Percentiles rank a stretch among this genome's conserved stretches.
phyloP scores from a whole-genome alignment of 139 green algal genomes.

The Chlamydomonas sphaeroides region DNA sequence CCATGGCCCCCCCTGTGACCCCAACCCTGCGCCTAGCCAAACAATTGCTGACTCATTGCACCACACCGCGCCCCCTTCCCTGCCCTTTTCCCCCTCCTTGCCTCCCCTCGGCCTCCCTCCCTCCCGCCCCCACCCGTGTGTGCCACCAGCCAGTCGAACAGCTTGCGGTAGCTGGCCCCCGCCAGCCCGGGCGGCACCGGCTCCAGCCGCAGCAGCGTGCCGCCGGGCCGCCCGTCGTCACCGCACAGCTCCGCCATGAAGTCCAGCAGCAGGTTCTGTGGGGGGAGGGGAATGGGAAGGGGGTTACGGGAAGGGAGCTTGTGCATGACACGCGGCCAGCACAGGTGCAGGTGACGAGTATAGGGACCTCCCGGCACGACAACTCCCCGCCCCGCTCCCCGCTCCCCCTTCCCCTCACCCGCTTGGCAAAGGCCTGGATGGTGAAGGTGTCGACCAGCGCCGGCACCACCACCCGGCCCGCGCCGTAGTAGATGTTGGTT shows the following conservation, averaged over 20 bases:
- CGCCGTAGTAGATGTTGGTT: slow-evolving; percentile 86
- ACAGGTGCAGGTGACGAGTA: no score
- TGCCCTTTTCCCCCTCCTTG: no score
- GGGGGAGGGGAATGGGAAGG: neutral
- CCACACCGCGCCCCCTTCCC: no score
- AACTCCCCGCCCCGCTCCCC: neutral
- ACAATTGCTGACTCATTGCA: no score
- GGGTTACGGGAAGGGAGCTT: neutral
- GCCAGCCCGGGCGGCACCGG: slow-evolving; percentile 56
- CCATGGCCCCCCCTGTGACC: no score
- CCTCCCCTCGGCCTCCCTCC: no score
- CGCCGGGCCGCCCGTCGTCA: slow-evolving; percentile 61
- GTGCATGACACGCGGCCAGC: no score
- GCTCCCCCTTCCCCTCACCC: slow-evolving; percentile 41
- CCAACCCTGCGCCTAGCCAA: no score
- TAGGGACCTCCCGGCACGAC: no score
- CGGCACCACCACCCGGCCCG: slow-evolving; percentile 82
- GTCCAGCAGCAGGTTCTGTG: slow-evolving; percentile 69
- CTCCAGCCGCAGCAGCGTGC: slow-evolving; percentile 71
- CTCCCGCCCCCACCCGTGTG: slow-evolving; percentile 14
- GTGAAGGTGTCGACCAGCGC: slow-evolving; percentile 83
- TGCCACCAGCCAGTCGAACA: slow-evolving; percentile 59
- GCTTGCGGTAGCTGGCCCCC: slow-evolving; percentile 72
- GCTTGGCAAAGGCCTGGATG: slow-evolving; percentile 79
- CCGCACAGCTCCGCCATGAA: slow-evolving; percentile 77